Evolutionary conservation across 2,329 filamentous ascomycete genomes (phyloP).

Genomic region (Fusarium concolor): DNA sequence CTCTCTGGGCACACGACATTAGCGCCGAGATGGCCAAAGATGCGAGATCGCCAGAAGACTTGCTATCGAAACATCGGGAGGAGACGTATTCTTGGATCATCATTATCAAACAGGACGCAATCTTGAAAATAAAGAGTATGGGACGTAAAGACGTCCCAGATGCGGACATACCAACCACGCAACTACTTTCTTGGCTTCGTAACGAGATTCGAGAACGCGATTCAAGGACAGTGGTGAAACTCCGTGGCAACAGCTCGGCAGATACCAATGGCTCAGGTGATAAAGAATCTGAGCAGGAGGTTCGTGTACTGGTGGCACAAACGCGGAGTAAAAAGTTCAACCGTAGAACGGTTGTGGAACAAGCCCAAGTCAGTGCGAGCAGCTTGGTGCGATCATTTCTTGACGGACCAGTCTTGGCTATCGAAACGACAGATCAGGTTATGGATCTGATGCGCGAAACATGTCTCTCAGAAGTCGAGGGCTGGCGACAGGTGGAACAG

Average conservation of each 20-base stretch:
- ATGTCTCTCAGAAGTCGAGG: slow-evolving; percentile 80
- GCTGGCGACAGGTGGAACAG: slow-evolving; percentile 86
- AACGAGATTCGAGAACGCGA: slow-evolving; percentile 85
- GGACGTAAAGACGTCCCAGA: slow-evolving; percentile 80
- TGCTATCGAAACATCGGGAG: slow-evolving; percentile 80
- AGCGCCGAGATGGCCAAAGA: slow-evolving; percentile 89
- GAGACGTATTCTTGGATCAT: slow-evolving; percentile 88
- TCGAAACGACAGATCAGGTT: slow-evolving; percentile 87
- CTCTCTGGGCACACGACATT: slow-evolving; percentile 85
- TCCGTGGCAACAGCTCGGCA: slow-evolving; percentile 50
- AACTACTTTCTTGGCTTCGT: slow-evolving; percentile 84
- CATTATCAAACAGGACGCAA: slow-evolving; percentile 82
- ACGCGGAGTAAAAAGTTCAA: slow-evolving; percentile 94
- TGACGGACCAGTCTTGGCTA: slow-evolving; percentile 83
- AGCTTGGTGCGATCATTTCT: slow-evolving; percentile 77
- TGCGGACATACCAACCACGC: slow-evolving; percentile 77
- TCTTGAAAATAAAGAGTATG: slow-evolving; percentile 83
- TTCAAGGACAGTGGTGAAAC: slow-evolving; percentile 64
- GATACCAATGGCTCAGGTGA: slow-evolving; percentile 48
- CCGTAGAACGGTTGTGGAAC: slow-evolving; percentile 85
- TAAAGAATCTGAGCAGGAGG: slow-evolving; percentile 71
- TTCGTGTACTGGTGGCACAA: slow-evolving; percentile 84
- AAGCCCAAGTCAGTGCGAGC: slow-evolving; percentile 70
- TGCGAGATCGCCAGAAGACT: slow-evolving; percentile 80
- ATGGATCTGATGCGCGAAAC: slow-evolving; percentile 82